A percentile compares a stretch with the other conserved stretches of the same genome.
Conservation (phyloP, 1,139 yeast genomes). For the Scheffersomyces illinoinensis region DNA sequence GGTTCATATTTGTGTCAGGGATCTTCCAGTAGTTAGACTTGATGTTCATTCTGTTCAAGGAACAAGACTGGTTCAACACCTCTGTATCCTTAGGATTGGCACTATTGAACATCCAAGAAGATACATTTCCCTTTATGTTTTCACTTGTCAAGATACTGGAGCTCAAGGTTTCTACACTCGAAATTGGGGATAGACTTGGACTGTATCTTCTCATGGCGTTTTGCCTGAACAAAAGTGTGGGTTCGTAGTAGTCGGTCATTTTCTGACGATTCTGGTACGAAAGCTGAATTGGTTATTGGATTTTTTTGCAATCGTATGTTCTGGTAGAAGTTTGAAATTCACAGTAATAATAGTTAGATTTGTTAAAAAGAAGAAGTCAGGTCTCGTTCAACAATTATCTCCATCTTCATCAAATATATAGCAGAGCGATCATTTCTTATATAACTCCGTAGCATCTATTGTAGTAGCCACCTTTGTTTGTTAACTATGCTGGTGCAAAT, state of each 20-base stretch:
- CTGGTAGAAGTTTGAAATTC: neutral
- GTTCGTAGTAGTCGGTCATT: constrained; percentile 44
- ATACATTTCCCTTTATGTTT: constrained; percentile 2
- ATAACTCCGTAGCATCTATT: neutral
- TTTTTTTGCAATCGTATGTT: neutral
- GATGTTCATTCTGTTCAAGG: constrained; percentile 43
- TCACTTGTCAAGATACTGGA: constrained; percentile 3
- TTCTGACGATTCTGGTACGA: neutral
- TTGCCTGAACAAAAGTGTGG: constrained; percentile 45
- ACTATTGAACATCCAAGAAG: constrained; percentile 28
- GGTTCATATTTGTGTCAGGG: constrained; percentile 57
- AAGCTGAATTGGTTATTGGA: neutral
- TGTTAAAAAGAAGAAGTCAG: neutral
- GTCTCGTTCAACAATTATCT: neutral
- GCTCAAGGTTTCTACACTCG: constrained; percentile 23
- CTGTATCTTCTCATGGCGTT: constrained; percentile 42
- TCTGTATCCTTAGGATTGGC: constrained; percentile 30
- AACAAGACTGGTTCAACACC: constrained; percentile 40
- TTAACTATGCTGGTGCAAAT: neutral
- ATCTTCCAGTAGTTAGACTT: constrained; percentile 72
- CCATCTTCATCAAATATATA: neutral
- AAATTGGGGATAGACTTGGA: constrained; percentile 29
- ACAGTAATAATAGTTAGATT: neutral
- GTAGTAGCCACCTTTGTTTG: neutral
- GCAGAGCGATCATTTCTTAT: neutral